A percentile compares a stretch with the other conserved stretches of the same genome.
Conservation (phyloP, 352 stramenopile species). For the Elongisporangium senticosum region DNA sequence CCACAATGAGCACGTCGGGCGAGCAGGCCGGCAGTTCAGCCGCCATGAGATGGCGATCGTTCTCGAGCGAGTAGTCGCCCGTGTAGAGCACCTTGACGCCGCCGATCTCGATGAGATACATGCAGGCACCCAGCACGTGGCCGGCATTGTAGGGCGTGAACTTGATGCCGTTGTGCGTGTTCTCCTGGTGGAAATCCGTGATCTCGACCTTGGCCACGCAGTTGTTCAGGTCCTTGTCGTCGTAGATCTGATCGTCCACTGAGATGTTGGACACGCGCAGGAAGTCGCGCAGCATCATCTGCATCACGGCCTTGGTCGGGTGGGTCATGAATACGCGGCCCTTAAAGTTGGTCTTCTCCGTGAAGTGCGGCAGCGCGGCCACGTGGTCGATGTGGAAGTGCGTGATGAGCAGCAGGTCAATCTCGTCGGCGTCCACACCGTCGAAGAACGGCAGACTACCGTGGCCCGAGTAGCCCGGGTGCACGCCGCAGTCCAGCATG, state of each 20-base stretch:
- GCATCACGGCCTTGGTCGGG: conserved; percentile 98
- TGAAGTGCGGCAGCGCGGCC: conserved; percentile 98
- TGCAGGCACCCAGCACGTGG: conserved; percentile 98
- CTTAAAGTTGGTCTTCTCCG: conserved; percentile 98
- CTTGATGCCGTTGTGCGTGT: conserved; percentile 96
- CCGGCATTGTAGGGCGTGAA: conserved; percentile 99
- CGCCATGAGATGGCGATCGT: conserved; percentile 98
- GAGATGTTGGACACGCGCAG: conserved; percentile 92
- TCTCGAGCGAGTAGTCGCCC: conserved; percentile 97
- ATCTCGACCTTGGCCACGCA: conserved; percentile 98
- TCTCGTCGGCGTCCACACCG: conserved; percentile 92
- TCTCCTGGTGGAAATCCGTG: conserved; percentile 97
- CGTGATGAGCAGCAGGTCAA: conserved; percentile 97
- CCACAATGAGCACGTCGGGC: conserved; percentile 98
- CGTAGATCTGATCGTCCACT: conserved; percentile 92
- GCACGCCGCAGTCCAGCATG: conserved; percentile 91
- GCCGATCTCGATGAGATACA: conserved; percentile 99
- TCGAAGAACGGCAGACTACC: conserved; percentile 98
- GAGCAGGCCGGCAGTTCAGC: conserved; percentile 77
- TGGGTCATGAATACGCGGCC: conserved; percentile 99
- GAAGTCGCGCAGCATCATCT: conserved; percentile 97
- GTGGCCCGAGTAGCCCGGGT: conserved; percentile 93
- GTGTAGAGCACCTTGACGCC: conserved; percentile 98
- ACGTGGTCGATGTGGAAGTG: conserved; percentile 99
- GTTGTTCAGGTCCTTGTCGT: conserved; percentile 93